Base-by-base conservation (phyloP, 345 rosid species). In the Salix suchowensis region DNA sequence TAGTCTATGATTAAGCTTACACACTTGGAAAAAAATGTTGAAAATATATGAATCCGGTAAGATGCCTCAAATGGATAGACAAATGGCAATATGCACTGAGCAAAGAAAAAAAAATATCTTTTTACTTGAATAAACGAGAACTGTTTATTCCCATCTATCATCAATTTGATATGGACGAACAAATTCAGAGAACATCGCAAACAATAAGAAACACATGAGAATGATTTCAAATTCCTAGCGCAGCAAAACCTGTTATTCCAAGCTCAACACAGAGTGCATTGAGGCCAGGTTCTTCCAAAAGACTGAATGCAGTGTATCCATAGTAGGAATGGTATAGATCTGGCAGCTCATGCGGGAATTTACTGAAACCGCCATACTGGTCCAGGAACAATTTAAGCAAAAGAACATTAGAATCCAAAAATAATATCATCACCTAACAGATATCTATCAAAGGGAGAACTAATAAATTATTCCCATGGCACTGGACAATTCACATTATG, bases 331-430 rank as follows among this genome's bases (percentile, higher is more conserved):
- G 98, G 77, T 92, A 96, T 39, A 96, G 84, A 82, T 92, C 98
- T 0, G 95, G 98, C 30, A 87, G 81, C 60, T 78, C 86, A 77
- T 85, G 78, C 0, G 93, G 96, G 77, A 79, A 89, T 80, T 96
- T 96, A 80, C 96, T 75, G 84, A 93, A 96, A 19, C 97, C 97
- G 71, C 98, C 97, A 74, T 79, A 91, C 97, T 96, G 85, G 52
- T 42, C 64, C 50, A 77, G 67, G 40, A 82, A 78, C 28, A 66
- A 76, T 19, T 36, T 16, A 52, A 61, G 67, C n/a, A 67, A 54
- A 2, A 69, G 32, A 70, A 54, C 13, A 37, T 65, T n/a, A 74
- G 78, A 55, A 66, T 50, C 40, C 44, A 26, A 55, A 4, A 9
- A 7, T 42, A 14, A 18, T 37, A 37, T 65, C 36, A 37, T 26